Conservation (phyloP, 2,329 filamentous ascomycete genomes). For the Trichoderma simmonsii region DNA sequence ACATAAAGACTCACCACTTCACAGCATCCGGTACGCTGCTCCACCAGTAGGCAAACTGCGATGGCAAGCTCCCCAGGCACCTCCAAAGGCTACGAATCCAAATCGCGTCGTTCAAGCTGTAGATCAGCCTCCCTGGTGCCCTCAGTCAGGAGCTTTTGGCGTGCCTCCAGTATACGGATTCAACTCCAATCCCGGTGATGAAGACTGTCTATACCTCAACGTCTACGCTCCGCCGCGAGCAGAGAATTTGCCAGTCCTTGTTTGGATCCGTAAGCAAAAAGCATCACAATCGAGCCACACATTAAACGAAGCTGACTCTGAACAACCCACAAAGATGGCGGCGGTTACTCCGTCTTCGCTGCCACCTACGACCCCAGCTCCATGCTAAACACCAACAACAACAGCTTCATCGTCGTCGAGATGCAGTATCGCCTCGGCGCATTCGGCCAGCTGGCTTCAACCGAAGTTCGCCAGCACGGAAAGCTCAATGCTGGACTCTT, state of each 20-base stretch:
- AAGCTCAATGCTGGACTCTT: slow-evolving; percentile 50
- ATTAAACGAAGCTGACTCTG: not conserved
- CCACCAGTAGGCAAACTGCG: slow-evolving; percentile 42
- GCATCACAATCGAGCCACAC: not conserved
- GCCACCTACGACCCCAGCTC: slow-evolving; percentile 25
- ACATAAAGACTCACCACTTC: not conserved
- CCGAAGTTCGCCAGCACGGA: slow-evolving; percentile 35
- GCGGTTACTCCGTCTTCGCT: slow-evolving; percentile 32
- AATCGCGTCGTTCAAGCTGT: slow-evolving; percentile 25
- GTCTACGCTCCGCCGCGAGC: slow-evolving; percentile 42
- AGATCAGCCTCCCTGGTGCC: slow-evolving; percentile 30
- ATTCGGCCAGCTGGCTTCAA: slow-evolving; percentile 47
- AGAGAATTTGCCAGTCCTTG: slow-evolving; percentile 40
- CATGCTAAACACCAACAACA: slow-evolving; percentile 28
- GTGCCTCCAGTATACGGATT: slow-evolving; percentile 25
- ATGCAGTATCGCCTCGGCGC: slow-evolving; percentile 39
- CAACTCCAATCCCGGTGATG: slow-evolving; percentile 31
- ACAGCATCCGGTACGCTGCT: slow-evolving; percentile 44
- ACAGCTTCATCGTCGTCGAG: slow-evolving; percentile 38
- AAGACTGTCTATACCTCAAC: slow-evolving; percentile 47
- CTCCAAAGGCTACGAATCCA: not conserved
- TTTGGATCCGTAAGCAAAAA: slow-evolving; percentile 39
- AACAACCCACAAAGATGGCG: slow-evolving; percentile 37
- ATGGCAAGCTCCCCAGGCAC: slow-evolving; percentile 39
- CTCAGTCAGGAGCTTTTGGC: slow-evolving; percentile 30